Evolutionary conservation across 164 flowering plant species (phyloP).

Genomic region (Vitis labrusca): DNA sequence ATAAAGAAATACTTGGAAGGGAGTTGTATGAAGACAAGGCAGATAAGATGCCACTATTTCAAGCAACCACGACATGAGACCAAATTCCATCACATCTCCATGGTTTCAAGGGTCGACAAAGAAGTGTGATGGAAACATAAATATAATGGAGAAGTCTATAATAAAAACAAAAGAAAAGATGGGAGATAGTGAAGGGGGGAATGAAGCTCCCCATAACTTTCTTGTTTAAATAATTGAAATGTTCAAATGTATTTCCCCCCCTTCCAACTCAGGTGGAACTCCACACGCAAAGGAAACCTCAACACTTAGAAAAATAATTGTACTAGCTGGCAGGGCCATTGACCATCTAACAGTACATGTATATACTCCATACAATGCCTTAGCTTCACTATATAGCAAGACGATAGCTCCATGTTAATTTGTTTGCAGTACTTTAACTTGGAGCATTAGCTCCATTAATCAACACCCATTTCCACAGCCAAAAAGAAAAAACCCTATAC

Average conservation of each 20-base stretch:
- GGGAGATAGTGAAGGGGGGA: background rate
- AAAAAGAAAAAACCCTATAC: no score
- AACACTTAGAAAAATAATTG: background rate
- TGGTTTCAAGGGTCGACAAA: background rate
- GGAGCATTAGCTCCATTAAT: no score
- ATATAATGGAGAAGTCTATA: background rate
- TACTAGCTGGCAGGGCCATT: conserved; percentile 37
- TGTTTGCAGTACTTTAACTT: no score
- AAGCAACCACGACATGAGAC: conserved; percentile 39
- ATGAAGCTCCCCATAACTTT: conserved; percentile 8
- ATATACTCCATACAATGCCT: background rate
- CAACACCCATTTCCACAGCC: no score
- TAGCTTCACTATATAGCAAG: conserved; percentile 16
- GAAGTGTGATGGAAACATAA: background rate
- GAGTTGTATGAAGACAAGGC: conserved; percentile 5
- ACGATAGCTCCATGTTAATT: background rate
- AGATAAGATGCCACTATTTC: conserved; percentile 14
- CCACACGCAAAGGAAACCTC: conserved; percentile 55
- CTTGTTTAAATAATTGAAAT: conserved; percentile 8
- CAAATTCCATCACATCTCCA: conserved; percentile 24
- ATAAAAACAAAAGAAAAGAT: background rate
- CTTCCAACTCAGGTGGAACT: conserved; percentile 23
- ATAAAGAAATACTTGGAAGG: background rate
- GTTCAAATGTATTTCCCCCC: background rate
- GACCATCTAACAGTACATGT: conserved; percentile 30